Evolutionary conservation across 208 protist genomes (phyloP).

Genomic region (Trypanosoma grayi): DNA sequence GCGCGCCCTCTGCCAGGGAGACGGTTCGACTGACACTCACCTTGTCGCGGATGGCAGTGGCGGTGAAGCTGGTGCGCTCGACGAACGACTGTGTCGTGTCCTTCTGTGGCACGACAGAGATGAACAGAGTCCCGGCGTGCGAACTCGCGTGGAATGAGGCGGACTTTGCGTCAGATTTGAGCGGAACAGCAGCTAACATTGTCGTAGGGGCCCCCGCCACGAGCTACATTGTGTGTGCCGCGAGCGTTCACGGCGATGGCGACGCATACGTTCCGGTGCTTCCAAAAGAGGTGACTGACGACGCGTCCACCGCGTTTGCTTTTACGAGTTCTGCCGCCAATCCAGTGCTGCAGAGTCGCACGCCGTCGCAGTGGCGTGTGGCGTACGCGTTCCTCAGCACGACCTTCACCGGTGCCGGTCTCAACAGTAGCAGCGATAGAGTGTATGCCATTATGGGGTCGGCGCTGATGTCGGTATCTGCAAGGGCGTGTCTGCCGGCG

Average conservation of each 20-base stretch:
- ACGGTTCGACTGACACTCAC: slow-evolving; percentile 45
- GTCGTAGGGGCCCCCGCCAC: slow-evolving; percentile 26
- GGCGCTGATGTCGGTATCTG: slow-evolving; percentile 30
- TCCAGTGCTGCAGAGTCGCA: slow-evolving; percentile 26
- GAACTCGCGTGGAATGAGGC: slow-evolving; percentile 14
- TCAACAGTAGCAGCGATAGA: slow-evolving; percentile 44
- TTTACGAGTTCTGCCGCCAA: slow-evolving; percentile 43
- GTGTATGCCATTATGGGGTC: slow-evolving; percentile 43
- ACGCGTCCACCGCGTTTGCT: slow-evolving; percentile 39
- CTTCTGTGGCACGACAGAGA: slow-evolving; percentile 34
- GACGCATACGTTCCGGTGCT: slow-evolving; percentile 63
- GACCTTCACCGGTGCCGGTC: slow-evolving; percentile 48
- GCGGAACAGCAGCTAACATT: slow-evolving; percentile 16
- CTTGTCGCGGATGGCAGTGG: slow-evolving; percentile 14
- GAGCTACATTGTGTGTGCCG: slow-evolving; percentile 70
- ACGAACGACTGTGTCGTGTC: slow-evolving; percentile 47
- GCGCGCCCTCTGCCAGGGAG: slow-evolving; percentile 44
- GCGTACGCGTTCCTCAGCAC: slow-evolving; percentile 41
- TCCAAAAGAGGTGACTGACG: slow-evolving; percentile 19
- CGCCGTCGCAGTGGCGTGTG: slow-evolving; percentile 67
- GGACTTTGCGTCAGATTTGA: slow-evolving; percentile 53
- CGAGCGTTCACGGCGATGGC: slow-evolving; percentile 24
- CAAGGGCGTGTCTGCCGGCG: slow-evolving; percentile 48
- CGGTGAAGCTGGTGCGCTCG: slow-evolving; percentile 61
- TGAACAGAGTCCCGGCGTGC: slow-evolving; percentile 50